Evolutionary conservation across 2,329 filamentous ascomycete genomes (phyloP).

Genomic region (Chrysoporthe puriensis): DNA sequence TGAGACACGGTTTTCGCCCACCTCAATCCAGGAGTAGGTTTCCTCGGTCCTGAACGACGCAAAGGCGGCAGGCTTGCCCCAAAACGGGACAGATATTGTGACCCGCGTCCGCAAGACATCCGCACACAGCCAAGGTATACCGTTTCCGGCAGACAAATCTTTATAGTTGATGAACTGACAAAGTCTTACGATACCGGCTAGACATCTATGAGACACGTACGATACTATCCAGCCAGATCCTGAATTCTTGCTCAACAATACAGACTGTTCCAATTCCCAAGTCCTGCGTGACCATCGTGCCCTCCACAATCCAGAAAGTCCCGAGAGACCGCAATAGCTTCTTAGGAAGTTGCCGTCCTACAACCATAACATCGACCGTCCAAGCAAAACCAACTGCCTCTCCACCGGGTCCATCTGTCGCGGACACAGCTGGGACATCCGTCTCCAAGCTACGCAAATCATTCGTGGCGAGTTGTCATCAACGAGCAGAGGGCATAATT

Average conservation of each 20-base stretch:
- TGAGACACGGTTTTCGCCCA: not conserved
- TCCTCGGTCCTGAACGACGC: not conserved
- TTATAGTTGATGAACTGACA: not conserved
- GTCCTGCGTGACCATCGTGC: conserved; percentile 4
- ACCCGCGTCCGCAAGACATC: not conserved
- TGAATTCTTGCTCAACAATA: not conserved
- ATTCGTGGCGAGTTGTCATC: not conserved
- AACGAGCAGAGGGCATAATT: not conserved
- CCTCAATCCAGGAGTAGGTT: conserved; percentile 10
- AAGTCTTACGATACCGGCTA: not conserved
- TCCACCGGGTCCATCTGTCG: not conserved
- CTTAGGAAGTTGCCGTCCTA: not conserved
- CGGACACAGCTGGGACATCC: conserved; percentile 7
- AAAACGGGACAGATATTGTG: not conserved
- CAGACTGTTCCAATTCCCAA: conserved; percentile 1
- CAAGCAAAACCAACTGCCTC: conserved; percentile 9
- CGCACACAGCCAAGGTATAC: conserved; percentile 4
- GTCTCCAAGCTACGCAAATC: conserved; percentile 8
- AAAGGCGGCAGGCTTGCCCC: not conserved
- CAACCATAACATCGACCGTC: not conserved
- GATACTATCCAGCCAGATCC: not conserved
- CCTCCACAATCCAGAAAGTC: conserved; percentile 20
- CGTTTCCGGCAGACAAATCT: not conserved
- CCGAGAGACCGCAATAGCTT: not conserved
- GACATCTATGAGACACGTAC: not conserved